Percentiles rank a stretch among this genome's conserved stretches.
phyloP scores from a whole-genome alignment of 1,284 basidiomycete genomes.

The Cystobasidium slooffiae region DNA sequence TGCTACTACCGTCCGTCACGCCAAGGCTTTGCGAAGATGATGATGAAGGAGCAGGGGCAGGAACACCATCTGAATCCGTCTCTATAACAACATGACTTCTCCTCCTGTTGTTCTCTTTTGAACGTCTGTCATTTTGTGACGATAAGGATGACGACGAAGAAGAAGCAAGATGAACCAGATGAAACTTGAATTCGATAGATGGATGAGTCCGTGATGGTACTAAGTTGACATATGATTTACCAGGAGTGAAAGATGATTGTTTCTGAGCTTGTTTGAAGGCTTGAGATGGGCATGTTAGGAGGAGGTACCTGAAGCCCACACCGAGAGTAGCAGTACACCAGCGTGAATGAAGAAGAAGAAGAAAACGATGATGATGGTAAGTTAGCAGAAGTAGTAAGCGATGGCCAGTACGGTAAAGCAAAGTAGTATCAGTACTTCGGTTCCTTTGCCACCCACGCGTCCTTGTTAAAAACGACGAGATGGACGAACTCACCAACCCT shows the following conservation, averaged over 20 bases:
- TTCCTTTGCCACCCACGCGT: background rate
- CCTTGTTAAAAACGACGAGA: background rate
- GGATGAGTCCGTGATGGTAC: conserved; percentile 13
- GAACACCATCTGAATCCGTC: background rate
- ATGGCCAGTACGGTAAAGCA: background rate
- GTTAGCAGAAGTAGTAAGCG: background rate
- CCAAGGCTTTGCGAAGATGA: too few species aligned
- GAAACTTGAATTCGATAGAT: conserved; percentile 14
- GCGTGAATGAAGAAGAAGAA: too few species aligned
- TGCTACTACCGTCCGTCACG: too few species aligned
- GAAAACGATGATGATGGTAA: background rate
- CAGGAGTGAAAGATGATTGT: conserved; percentile 1
- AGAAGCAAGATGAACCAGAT: background rate
- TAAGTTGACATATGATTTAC: conserved; percentile 10
- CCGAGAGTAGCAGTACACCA: too few species aligned
- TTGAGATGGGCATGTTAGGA: conserved; percentile 11
- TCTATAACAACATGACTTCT: conserved; percentile 16
- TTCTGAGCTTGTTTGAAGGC: conserved; percentile 13
- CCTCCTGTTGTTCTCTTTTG: conserved; percentile 8
- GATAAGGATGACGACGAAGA: too few species aligned
- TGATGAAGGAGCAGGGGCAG: too few species aligned
- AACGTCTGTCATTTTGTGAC: background rate
- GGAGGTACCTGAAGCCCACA: conserved; percentile 28
- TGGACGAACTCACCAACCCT: background rate
- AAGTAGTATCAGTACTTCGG: background rate